Evolutionary conservation across 352 stramenopile species (phyloP).

Genomic region (Peronospora destructor): DNA sequence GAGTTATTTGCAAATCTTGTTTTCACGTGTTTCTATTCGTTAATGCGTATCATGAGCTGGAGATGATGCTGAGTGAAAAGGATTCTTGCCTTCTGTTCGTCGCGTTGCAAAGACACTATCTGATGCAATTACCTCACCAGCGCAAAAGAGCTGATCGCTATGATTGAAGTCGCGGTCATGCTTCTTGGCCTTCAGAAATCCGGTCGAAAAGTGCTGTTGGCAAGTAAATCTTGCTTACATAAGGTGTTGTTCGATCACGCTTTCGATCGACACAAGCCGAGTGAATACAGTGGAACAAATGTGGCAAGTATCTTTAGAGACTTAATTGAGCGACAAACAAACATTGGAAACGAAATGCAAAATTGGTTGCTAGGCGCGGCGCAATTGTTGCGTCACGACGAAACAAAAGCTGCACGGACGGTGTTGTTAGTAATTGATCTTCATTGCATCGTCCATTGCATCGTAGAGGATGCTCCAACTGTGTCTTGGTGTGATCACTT

Average conservation of each 20-base stretch:
- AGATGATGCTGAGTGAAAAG: too few relatives aligned
- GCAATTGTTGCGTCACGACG: background rate
- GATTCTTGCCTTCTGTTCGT: too few relatives aligned
- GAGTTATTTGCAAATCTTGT: too few relatives aligned
- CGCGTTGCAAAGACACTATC: too few relatives aligned
- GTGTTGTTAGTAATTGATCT: too few relatives aligned
- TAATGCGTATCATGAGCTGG: too few relatives aligned
- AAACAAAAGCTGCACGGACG: too few relatives aligned
- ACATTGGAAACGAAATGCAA: background rate
- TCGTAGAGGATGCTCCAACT: background rate
- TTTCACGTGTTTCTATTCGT: too few relatives aligned
- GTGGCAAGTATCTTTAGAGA: background rate
- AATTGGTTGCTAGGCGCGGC: background rate
- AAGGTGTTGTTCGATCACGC: background rate
- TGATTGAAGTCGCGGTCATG: too few relatives aligned
- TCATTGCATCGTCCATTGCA: background rate
- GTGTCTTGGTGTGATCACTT: background rate
- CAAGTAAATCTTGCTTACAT: background rate
- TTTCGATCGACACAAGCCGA: background rate
- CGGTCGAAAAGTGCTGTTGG: background rate
- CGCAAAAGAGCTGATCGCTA: too few relatives aligned
- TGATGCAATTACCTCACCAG: too few relatives aligned
- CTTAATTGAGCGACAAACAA: background rate
- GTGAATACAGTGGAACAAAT: background rate
- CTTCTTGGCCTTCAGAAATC: too few relatives aligned